Conservation (phyloP, 1,284 basidiomycete species). For the Leccinum subspadiceum region DNA sequence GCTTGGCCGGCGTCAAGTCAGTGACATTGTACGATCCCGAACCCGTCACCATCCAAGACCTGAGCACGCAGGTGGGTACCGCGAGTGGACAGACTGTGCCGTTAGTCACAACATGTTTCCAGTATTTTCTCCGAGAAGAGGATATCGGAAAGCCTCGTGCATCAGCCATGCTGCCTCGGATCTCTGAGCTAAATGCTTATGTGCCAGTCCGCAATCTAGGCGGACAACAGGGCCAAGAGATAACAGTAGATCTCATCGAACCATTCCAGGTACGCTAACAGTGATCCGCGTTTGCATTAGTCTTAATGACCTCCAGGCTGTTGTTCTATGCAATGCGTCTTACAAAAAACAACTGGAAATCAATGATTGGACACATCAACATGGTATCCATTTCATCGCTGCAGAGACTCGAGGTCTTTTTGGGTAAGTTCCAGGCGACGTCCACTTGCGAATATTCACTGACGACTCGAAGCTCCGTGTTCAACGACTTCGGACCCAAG, state of each 20-base stretch:
- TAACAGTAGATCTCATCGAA: constrained; percentile 77
- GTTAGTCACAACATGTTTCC: constrained; percentile 11
- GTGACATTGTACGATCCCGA: constrained; percentile 96
- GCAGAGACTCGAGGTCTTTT: constrained; percentile 95
- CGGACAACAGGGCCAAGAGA: constrained; percentile 66
- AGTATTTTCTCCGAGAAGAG: constrained; percentile 93
- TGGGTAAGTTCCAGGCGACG: constrained; percentile 54
- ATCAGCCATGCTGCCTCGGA: constrained; percentile 81
- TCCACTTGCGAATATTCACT: constrained; percentile 14
- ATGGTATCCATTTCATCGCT: constrained; percentile 90
- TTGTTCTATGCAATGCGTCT: constrained; percentile 84
- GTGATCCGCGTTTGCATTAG: not conserved
- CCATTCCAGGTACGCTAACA: constrained; percentile 74
- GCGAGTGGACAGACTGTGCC: not conserved
- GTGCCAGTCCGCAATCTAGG: constrained; percentile 87
- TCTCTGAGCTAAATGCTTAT: constrained; percentile 95
- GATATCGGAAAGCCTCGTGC: constrained; percentile 91
- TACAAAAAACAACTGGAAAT: constrained; percentile 89
- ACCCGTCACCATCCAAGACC: constrained; percentile 81
- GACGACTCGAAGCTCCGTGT: constrained; percentile 66
- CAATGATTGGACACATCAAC: constrained; percentile 89
- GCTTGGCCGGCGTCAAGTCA: constrained; percentile 95
- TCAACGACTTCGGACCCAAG: constrained; percentile 95
- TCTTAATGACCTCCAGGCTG: constrained; percentile 55
- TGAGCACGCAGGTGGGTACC: constrained; percentile 82